Base-by-base conservation (phyloP, 208 protist genomes). In the Trypanosoma cruzi region DNA sequence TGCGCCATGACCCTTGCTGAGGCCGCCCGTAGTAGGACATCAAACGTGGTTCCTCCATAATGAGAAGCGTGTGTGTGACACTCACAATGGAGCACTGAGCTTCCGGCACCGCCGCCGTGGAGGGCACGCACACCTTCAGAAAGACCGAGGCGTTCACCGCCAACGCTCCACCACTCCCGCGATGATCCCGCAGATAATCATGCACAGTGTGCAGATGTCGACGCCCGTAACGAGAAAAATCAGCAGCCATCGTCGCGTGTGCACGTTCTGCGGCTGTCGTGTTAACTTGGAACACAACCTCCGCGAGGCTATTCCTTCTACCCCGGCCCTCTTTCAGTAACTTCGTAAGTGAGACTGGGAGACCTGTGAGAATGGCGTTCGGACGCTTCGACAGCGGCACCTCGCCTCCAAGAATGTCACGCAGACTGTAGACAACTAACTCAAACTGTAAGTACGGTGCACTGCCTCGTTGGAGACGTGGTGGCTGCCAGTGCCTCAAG, bases 91-190 rank as follows among this genome's bases (percentile, higher is more conserved):
- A 87, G 74, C 90, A 95, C 8, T 58, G 63, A 20, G 66, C 13
- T 2, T 61, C 58, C 4, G 40, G n/a, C 6, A 32, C 8, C 16
- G 55, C 54, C 24, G 72, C 8, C 46, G 60, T 58, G 63, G 59
- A 16, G 1, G 75, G 73, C 5, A 83, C 72, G 66, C 89, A 94
- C 34, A 92, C 60, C 68, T 86, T 85, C 61, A 95, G 61, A 57
- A 91, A 84, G 6, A 95, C 83, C 1, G 90, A 93, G 1, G 84
- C 90, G 55, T 95, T 95, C 46, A 92, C 77, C 0, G 77, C 76
- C 10, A 95, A 65, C 18, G 71, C 68, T 0, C 84, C 90, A 10
- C 66, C 73, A 60, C 44, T 53, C 42, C 36, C 40, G 24, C 44
- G 66, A 24, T 64, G 73, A 40, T 87, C 79, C 28, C 71, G 69